Conservation (phyloP, 495 filamentous ascomycete genomes). For the Tuber borchii region DNA sequence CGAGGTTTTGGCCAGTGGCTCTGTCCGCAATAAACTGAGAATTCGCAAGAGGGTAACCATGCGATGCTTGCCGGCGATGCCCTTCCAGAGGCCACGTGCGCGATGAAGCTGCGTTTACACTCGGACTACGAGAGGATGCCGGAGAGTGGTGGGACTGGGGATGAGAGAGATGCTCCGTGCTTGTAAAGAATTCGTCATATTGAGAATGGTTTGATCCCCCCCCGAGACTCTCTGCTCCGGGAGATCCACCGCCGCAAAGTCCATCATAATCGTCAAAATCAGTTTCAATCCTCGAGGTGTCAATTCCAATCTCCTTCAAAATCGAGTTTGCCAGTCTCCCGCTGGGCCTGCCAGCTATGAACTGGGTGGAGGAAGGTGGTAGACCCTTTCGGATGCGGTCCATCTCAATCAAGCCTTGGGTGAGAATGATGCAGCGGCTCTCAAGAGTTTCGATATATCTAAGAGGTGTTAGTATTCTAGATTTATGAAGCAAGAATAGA, state of each 20-base stretch:
- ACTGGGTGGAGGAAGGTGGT: conserved; percentile 16
- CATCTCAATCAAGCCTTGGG: conserved; percentile 31
- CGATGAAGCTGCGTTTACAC: background rate
- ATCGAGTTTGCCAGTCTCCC: conserved; percentile 32
- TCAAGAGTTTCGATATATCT: conserved; percentile 36
- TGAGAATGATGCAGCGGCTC: conserved; percentile 33
- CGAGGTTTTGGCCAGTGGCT: background rate
- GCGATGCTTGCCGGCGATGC: background rate
- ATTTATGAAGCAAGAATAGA: conserved; percentile 7
- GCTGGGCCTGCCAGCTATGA: conserved; percentile 23
- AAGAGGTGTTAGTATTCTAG: background rate
- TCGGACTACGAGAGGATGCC: background rate
- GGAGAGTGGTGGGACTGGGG: conserved; percentile 1
- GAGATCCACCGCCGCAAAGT: background rate
- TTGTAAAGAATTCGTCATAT: background rate
- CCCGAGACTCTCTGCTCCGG: background rate
- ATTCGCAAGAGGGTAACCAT: background rate
- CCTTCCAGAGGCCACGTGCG: conserved; percentile 1
- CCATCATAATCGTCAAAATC: conserved; percentile 34
- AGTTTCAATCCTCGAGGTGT: conserved; percentile 32
- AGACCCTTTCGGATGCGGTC: conserved; percentile 32
- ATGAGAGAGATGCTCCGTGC: background rate
- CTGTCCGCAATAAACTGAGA: background rate
- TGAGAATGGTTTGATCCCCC: conserved; percentile 1
- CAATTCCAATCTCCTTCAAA: conserved; percentile 36